Evolutionary conservation across 2,329 filamentous ascomycete species (phyloP).

Genomic region (Chaetomium sp.): DNA sequence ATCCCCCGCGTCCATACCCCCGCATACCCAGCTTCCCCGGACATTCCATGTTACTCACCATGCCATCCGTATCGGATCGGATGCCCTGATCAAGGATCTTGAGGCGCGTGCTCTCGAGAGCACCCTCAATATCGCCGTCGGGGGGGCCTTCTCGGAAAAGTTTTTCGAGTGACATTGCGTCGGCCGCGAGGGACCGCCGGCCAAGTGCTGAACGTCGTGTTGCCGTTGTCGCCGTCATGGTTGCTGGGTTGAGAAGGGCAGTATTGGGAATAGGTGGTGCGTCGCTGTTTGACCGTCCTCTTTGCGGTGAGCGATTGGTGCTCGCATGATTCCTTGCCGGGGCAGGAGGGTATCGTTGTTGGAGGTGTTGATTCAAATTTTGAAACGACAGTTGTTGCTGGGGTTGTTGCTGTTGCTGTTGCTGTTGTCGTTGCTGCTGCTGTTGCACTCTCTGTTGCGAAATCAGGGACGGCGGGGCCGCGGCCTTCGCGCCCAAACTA

Average conservation of each 20-base stretch:
- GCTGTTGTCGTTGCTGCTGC: conserved; percentile 28
- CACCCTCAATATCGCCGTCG: conserved; percentile 59
- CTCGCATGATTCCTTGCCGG: conserved; percentile 32
- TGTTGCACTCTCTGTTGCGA: conserved; percentile 51
- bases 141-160: conserved; percentile 76
- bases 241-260: conserved; percentile 21
- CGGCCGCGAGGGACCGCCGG: conserved; percentile 43
- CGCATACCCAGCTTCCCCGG: no score
- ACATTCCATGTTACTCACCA: conserved; percentile 46
- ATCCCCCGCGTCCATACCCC: no score
- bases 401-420: conserved; percentile 30
- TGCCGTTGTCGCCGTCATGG: conserved; percentile 25
- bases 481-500: conserved; percentile 52
- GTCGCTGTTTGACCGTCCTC: conserved; percentile 68
- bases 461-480: conserved; percentile 49
- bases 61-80: conserved; percentile 72
- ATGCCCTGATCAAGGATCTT: conserved; percentile 69
- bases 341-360: conserved; percentile 29
- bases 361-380: conserved; percentile 38
- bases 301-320: conserved; percentile 42
- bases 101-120: conserved; percentile 63
- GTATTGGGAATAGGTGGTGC: conserved; percentile 35
- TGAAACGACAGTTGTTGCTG: conserved; percentile 43
- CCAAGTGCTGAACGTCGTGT: conserved; percentile 37
- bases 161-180: conserved; percentile 61